Base-by-base conservation (phyloP, 768 basidiomycete genomes). In the Suillus lakei region DNA sequence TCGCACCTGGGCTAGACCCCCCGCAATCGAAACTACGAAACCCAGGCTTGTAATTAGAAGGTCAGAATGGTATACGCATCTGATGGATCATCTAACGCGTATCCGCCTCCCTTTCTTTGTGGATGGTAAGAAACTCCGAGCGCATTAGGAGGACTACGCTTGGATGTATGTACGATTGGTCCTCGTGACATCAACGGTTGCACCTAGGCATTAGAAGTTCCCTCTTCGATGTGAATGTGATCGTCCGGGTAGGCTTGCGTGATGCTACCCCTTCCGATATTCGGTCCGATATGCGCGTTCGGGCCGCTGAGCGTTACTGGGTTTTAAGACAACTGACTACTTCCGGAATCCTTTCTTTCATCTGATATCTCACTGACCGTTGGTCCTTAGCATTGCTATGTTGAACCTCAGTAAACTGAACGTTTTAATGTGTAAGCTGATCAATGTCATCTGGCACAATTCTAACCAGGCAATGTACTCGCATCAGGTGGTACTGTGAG, bases 391-490 rank as follows among this genome's bases (percentile, higher is more conserved):
- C 34, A 28, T 18, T 39, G 30, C 44, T 64, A 88, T 88, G 85
- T 73, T 81, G 56, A 78, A 81, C 66, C 67, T 79, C 43, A 67
- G 77, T 64, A 91, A 87, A 76, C 71, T 93, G 44, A 91, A 91
- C 71, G 84, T 90, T 26, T 78, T 93, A 63, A 93, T 93, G 93
- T 94, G 92, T 92, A 77, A 66, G 88, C 75, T 18, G 16, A 60
- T 64, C 10, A 15, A 21, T 8, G 15, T 56, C 4, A 18, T 36
- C 48, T 6, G 36, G 32, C 64, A 61, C 30, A 34, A 36, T 53
- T 46, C 53, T 48, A 21, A 59, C 39, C 9, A 48, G 39, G 56
- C 39, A 67, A 66, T 67, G 34, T 28, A 63, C 56, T 68, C 30
- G 66, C 23, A 68, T 36, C 66, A 86, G 85, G 86, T 71, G 84